phyloP scores from a whole-genome alignment of 2,329 filamentous ascomycete genomes.

The Rasamsonia emersonii region DNA sequence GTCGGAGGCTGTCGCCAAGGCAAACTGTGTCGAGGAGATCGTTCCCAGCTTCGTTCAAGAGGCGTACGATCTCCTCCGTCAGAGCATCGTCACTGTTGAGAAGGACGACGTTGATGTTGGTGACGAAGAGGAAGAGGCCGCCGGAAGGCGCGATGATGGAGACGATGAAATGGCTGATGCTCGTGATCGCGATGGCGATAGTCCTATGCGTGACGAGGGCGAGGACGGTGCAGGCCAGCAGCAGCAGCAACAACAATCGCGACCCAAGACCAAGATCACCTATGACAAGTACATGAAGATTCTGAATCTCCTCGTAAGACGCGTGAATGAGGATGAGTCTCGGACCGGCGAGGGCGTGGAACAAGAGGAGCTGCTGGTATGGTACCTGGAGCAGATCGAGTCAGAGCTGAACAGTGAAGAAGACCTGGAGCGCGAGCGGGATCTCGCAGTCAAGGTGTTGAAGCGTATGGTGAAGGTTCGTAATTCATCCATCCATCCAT shows the following conservation, averaged over 20 bases:
- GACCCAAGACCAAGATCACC: constrained; percentile 75
- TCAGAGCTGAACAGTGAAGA: constrained; percentile 72
- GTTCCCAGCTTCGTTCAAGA: constrained; percentile 78
- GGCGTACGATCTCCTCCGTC: constrained; percentile 80
- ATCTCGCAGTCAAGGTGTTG: constrained; percentile 72
- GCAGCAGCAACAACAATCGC: constrained; percentile 26
- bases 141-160: constrained; percentile 35
- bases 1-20: constrained; percentile 95
- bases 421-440: constrained; percentile 66
- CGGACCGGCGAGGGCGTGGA: constrained; percentile 72
- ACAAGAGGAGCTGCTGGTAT: constrained; percentile 69
- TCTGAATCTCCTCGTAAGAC: constrained; percentile 73
- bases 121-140: constrained; percentile 57
- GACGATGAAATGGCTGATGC: constrained; percentile 40
- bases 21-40: constrained; percentile 90
- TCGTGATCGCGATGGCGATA: constrained; percentile 41
- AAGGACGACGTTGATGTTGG: constrained; percentile 96
- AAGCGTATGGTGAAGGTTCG: constrained; percentile 93
- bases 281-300: constrained; percentile 93
- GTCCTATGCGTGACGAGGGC: constrained; percentile 46
- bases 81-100: constrained; percentile 95
- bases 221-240: constrained; percentile 31
- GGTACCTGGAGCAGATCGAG: constrained; percentile 91
- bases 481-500: constrained; percentile 11
- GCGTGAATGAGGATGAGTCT: constrained; percentile 74